phyloP scores from a whole-genome alignment of 306 rosid genomes.

The Medicago arabica region DNA sequence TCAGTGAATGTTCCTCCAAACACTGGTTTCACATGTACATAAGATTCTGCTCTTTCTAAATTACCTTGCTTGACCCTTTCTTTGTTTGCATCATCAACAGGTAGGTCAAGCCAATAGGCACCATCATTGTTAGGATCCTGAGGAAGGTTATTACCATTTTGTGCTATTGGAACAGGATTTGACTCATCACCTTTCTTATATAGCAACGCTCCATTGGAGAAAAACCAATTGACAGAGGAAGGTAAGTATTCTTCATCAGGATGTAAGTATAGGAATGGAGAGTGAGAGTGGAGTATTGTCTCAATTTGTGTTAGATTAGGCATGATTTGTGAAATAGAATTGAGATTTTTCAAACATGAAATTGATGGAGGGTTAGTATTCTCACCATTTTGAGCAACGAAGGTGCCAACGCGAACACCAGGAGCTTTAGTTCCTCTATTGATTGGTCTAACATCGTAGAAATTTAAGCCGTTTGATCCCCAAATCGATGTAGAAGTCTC shows the following conservation, averaged over 20 bases:
- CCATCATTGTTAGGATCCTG: slow-evolving; percentile 71
- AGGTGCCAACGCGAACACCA: slow-evolving; percentile 60
- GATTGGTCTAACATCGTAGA: slow-evolving; percentile 57
- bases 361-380: slow-evolving; percentile 25
- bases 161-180: slow-evolving; percentile 55
- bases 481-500: slow-evolving; percentile 63
- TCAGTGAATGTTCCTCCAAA: slow-evolving; percentile 73
- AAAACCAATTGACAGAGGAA: slow-evolving; percentile 70
- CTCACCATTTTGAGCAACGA: slow-evolving; percentile 50
- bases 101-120: slow-evolving; percentile 74
- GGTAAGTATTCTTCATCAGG: slow-evolving; percentile 67
- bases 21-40: slow-evolving; percentile 75
- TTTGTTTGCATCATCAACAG: slow-evolving; percentile 48
- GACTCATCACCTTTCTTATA: slow-evolving; percentile 56
- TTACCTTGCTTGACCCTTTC: slow-evolving; percentile 70
- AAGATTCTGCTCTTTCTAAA: slow-evolving; percentile 45
- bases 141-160: slow-evolving; percentile 71
- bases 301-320: slow-evolving; percentile 60
- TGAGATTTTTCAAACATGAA: slow-evolving; percentile 63
- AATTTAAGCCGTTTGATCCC: slow-evolving; percentile 56
- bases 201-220: slow-evolving; percentile 66
- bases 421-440: slow-evolving; percentile 50
- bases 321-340: slow-evolving; percentile 48
- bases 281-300: slow-evolving; percentile 53
- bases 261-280: slow-evolving; percentile 66